A percentile compares a stretch with the other conserved stretches of the same genome.
Conservation (phyloP, 192 early-diverging fungal species). For the Dimargaris cristalligena region DNA sequence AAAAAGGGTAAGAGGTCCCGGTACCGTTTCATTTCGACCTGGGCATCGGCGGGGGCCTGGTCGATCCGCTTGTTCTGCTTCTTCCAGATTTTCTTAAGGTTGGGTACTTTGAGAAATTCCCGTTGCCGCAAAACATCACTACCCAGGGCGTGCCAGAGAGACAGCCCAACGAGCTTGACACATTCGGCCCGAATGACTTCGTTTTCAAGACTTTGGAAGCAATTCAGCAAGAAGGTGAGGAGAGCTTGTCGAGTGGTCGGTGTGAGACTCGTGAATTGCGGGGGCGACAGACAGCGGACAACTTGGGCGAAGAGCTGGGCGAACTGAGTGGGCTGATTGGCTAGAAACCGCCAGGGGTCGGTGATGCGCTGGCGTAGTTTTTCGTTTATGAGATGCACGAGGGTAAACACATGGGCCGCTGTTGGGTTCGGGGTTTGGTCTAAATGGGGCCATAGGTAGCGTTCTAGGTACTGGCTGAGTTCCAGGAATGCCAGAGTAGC, state of each 20-base stretch:
- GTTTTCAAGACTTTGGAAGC: constrained; percentile 77
- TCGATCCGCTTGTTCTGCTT: constrained; percentile 33
- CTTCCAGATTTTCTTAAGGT: constrained; percentile 51
- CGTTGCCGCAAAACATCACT: constrained; percentile 29
- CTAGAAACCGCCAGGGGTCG: constrained; percentile 11
- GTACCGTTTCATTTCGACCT: constrained; percentile 35
- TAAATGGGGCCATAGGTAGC: constrained; percentile 74
- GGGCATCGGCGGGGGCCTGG: constrained; percentile 23
- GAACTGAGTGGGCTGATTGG: constrained; percentile 20
- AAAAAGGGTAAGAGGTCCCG: constrained; percentile 47
- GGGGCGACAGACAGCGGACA: constrained; percentile 25
- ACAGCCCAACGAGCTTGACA: constrained; percentile 53
- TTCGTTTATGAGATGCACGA: constrained; percentile 78
- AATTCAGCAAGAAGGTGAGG: constrained; percentile 59
- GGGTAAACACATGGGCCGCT: constrained; percentile 48
- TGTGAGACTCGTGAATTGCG: constrained; percentile 10
- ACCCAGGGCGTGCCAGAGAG: constrained; percentile 56
- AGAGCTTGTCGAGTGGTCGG: constrained; percentile 27
- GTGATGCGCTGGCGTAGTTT: constrained; percentile 60
- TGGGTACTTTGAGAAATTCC: constrained; percentile 40
- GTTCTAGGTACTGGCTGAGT: constrained; percentile 57
- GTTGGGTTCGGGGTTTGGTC: constrained; percentile 16
- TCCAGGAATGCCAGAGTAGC: constrained; percentile 54
- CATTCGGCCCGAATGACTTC: constrained; percentile 53
- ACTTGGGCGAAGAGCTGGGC: constrained; percentile 37